phyloP scores from a whole-genome alignment of 2,329 filamentous ascomycete genomes.

The Aspergillus costaricaensis region DNA sequence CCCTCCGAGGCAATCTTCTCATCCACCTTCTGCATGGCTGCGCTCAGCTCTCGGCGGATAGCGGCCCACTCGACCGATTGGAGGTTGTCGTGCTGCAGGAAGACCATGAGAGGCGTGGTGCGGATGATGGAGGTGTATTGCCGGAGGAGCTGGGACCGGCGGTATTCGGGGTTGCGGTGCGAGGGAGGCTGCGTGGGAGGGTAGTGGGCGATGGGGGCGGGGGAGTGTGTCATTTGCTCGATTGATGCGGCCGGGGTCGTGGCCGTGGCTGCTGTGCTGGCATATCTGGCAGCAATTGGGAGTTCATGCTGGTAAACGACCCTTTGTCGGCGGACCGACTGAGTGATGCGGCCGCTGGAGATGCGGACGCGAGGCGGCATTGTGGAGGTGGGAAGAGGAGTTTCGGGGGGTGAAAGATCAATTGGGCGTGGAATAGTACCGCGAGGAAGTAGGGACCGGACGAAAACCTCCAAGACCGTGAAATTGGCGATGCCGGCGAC shows the following conservation, averaged over 20 bases:
- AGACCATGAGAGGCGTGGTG: constrained; percentile 78
- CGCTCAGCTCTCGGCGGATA: constrained; percentile 68
- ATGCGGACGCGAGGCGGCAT: constrained; percentile 59
- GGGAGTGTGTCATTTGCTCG: constrained; percentile 49
- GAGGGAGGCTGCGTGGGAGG: constrained; percentile 78
- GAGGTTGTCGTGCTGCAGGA: constrained; percentile 82
- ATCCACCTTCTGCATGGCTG: constrained; percentile 65
- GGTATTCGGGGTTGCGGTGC: constrained; percentile 79
- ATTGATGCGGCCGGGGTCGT: constrained; percentile 56
- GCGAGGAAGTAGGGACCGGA: background rate
- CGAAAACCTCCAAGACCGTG: background rate
- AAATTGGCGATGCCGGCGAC: constrained; percentile 13
- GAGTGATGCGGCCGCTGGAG: constrained; percentile 37
- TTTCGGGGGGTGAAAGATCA: constrained; percentile 12
- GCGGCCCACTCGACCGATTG: constrained; percentile 73
- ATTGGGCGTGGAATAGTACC: background rate
- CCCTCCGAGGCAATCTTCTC: constrained; percentile 63
- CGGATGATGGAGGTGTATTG: constrained; percentile 86
- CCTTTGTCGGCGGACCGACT: constrained; percentile 39
- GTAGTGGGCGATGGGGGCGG: constrained; percentile 52
- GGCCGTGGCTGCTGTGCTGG: constrained; percentile 46
- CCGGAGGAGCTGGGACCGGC: constrained; percentile 85
- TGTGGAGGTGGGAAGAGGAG: constrained; percentile 20
- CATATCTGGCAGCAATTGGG: constrained; percentile 41
- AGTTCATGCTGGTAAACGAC: constrained; percentile 40